These are phyloP conservation scores for Fusarium acutatum DNA, from an alignment of 2,329 filamentous ascomycete genomes.

Conservation along the genomic window DNA sequence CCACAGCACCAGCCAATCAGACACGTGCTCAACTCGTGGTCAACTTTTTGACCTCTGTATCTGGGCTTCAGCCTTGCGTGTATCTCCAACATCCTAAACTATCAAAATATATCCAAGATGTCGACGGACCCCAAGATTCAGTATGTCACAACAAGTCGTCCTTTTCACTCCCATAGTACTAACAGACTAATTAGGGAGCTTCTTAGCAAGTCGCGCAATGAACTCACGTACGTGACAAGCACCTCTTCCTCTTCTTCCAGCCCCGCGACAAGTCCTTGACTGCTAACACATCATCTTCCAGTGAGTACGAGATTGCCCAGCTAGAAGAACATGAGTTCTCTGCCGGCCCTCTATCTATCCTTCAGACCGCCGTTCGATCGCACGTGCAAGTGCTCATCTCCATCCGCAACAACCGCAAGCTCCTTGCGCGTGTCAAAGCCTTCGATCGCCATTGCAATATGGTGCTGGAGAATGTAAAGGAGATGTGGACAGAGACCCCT, in stretches of 20 bases:
- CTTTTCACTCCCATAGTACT: conserved; percentile 26
- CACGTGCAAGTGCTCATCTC: conserved; percentile 97
- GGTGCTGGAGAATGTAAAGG: conserved; percentile 91
- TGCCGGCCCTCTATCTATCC: conserved; percentile 76
- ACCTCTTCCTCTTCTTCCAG: conserved; percentile 14
- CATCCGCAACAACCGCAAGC: conserved; percentile 97
- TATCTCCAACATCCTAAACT: conserved; percentile 31
- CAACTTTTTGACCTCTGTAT: conserved; percentile 45
- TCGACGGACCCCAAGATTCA: conserved; percentile 74
- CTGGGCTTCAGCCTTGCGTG: conserved; percentile 48
- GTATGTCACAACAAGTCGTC: conserved; percentile 54
- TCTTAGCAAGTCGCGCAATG: conserved; percentile 84
- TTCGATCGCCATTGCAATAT: conserved; percentile 99
- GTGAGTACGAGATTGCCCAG: conserved; percentile 90
- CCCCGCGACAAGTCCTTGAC: conserved; percentile 28
- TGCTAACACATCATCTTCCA: conserved; percentile 48
- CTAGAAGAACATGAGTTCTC: conserved; percentile 67
- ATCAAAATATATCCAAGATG: conserved; percentile 53
- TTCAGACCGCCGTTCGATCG: conserved; percentile 94
- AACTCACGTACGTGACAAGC: conserved; percentile 78
- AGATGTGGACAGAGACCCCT: conserved; percentile 99
- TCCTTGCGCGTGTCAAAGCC: conserved; percentile 95
- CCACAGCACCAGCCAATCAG: conserved; percentile 42
- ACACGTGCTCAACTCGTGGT: conserved; percentile 10
- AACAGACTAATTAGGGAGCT: conserved; percentile 71